Percentiles rank a stretch among this genome's conserved stretches.
These are phyloP conservation scores for Malbranchea zuffiana DNA, from an alignment of 2,329 filamentous ascomycete genomes.

Conservation along the genomic window DNA sequence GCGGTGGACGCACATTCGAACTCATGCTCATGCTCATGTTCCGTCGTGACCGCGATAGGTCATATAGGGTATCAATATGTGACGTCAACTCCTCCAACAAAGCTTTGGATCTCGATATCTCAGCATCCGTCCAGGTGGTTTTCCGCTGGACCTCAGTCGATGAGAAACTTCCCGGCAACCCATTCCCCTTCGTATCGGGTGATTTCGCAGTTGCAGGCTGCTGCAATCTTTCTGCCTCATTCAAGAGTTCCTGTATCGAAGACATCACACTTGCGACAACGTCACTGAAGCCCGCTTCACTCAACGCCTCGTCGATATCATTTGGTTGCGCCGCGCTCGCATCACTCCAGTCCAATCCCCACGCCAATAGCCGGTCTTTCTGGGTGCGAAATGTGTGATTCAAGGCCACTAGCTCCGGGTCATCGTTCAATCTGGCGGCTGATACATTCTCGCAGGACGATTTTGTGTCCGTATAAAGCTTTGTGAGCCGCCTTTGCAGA, in stretches of 20 bases:
- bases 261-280: slow-evolving; percentile 54
- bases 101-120: slow-evolving; percentile 45
- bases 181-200: slow-evolving; percentile 28
- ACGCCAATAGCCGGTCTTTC: slow-evolving; percentile 52
- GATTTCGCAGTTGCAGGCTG: slow-evolving; percentile 30
- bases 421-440: slow-evolving; percentile 38
- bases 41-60: slow-evolving; percentile 48
- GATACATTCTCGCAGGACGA: slow-evolving; percentile 47
- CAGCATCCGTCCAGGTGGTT: slow-evolving; percentile 38
- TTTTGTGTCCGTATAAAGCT: slow-evolving; percentile 55
- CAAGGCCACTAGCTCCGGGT: slow-evolving; percentile 45
- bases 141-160: slow-evolving; percentile 27
- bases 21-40: slow-evolving; percentile 34
- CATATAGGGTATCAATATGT: slow-evolving; percentile 55
- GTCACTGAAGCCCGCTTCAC: slow-evolving; percentile 52
- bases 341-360: slow-evolving; percentile 57
- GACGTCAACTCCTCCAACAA: slow-evolving; percentile 50
- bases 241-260: slow-evolving; percentile 52
- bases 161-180: slow-evolving; percentile 23
- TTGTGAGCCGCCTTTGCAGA: slow-evolving; percentile 43
- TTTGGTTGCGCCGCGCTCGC: slow-evolving; percentile 45
- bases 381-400: slow-evolving; percentile 53
- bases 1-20: slow-evolving; percentile 19
- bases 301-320: slow-evolving; percentile 53
- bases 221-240: slow-evolving; percentile 50